Evolutionary conservation across 2,329 filamentous ascomycete species (phyloP).

Genomic region (Blastomyces parvus): DNA sequence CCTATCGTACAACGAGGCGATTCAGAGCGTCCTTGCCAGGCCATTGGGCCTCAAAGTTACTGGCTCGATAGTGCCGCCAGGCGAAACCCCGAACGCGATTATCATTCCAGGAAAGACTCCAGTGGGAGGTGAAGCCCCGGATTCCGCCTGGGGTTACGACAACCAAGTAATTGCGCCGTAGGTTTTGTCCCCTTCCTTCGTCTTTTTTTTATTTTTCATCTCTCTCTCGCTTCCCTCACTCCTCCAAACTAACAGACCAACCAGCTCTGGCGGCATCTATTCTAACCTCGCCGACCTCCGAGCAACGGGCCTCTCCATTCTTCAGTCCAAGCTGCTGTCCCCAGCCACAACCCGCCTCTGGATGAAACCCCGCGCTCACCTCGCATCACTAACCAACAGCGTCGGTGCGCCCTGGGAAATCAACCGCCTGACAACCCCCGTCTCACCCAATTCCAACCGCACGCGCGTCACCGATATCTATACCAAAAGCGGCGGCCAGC

Average conservation of each 20-base stretch:
- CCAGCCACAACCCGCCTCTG: background rate
- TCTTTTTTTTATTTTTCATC: too few relatives aligned
- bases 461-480: background rate
- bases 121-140: background rate
- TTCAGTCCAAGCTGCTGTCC: background rate
- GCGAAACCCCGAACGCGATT: background rate
- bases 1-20: background rate
- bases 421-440: background rate
- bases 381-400: background rate
- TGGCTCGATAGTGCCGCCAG: background rate
- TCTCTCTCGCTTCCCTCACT: background rate
- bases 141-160: background rate
- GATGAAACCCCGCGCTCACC: background rate
- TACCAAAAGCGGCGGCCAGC: background rate
- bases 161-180: background rate
- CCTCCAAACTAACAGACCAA: background rate
- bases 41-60: background rate
- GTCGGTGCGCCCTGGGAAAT: background rate
- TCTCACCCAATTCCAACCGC: background rate
- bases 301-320: background rate
- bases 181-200: background rate
- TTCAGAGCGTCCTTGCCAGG: background rate
- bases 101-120: background rate
- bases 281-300: background rate
- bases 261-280: background rate